phyloP scores from a whole-genome alignment of 305 asterid genomes.

The Solanum hybrid region DNA sequence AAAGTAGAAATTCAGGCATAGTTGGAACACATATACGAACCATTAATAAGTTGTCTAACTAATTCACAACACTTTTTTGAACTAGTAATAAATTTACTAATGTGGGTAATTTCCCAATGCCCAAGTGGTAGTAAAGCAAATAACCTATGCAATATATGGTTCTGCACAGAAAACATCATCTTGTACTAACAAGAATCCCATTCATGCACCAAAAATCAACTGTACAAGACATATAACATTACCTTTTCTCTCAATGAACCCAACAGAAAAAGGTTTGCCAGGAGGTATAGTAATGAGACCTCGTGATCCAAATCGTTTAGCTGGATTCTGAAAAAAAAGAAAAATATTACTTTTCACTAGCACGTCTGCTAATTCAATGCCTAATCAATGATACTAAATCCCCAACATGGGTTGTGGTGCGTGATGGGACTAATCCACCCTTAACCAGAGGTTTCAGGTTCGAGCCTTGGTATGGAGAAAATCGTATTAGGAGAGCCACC shows the following conservation, averaged over 20 bases:
- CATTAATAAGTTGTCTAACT: neutral
- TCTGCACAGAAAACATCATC: neutral
- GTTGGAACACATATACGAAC: neutral
- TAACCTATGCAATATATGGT: neutral
- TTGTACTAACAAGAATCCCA: neutral
- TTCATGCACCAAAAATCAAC: neutral
- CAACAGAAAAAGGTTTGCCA: conserved; percentile 56
- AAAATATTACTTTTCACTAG: neutral
- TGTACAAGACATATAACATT: neutral
- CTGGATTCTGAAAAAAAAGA: conserved; percentile 44
- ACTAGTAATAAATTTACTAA: neutral
- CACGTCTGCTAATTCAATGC: neutral
- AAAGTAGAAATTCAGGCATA: neutral
- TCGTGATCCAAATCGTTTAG: conserved; percentile 51
- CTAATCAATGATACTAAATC: neutral
- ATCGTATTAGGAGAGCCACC: neutral
- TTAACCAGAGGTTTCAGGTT: neutral
- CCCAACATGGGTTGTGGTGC: neutral
- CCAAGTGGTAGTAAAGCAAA: neutral
- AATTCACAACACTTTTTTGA: neutral
- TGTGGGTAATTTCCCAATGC: neutral
- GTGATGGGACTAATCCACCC: neutral
- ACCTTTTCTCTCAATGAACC: conserved; percentile 59
- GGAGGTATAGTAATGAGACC: conserved; percentile 54
- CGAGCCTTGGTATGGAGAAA: neutral